These are phyloP conservation scores for Cystobasidium tubakii DNA, from an alignment of 768 basidiomycete genomes.

Conservation along the genomic window DNA sequence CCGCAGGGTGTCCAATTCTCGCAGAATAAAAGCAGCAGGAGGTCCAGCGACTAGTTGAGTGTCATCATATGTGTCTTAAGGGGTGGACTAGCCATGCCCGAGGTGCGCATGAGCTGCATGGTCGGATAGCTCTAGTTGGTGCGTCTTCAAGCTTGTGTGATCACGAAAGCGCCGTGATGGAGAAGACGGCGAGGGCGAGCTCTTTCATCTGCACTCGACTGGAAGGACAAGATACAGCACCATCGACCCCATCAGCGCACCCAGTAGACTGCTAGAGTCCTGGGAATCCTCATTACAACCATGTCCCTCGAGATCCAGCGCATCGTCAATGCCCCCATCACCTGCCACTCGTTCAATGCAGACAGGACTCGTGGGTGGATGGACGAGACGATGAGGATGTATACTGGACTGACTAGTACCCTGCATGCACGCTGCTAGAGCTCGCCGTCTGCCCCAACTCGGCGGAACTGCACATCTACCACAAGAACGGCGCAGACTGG, in stretches of 20 bases:
- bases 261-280: slow-evolving; percentile 36
- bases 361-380: slow-evolving; percentile 70
- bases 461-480: slow-evolving; percentile 77
- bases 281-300: not conserved
- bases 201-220: not conserved
- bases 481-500: slow-evolving; percentile 65
- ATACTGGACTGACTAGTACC: not conserved
- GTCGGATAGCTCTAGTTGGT: not conserved
- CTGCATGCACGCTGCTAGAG: slow-evolving; percentile 55
- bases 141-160: not conserved
- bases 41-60: not conserved
- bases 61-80: not conserved
- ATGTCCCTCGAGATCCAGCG: slow-evolving; percentile 29
- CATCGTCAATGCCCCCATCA: slow-evolving; percentile 60
- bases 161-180: too few relatives aligned
- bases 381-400: not conserved
- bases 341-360: slow-evolving; percentile 82
- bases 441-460: slow-evolving; percentile 85
- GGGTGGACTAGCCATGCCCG: not conserved
- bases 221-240: not conserved
- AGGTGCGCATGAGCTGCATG: not conserved
- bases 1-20: not conserved
- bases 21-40: not conserved
- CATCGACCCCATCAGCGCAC: not conserved
- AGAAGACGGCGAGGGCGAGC: not conserved